These are phyloP conservation scores for Turritis glabra DNA, from an alignment of 345 rosid genomes.

Conservation along the genomic window DNA sequence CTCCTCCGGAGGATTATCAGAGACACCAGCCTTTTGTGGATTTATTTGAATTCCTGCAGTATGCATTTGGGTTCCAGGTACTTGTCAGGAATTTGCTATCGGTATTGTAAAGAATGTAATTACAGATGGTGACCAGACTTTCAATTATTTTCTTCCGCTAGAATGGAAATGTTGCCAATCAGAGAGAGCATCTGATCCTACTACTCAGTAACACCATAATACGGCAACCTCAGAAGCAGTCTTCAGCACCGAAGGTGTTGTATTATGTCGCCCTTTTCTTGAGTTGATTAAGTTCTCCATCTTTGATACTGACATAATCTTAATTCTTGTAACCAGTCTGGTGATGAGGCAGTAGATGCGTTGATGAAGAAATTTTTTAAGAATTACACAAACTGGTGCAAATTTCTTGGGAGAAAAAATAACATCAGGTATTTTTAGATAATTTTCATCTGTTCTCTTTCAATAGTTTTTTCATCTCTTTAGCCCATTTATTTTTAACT, in stretches of 20 bases:
- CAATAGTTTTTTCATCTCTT: background rate
- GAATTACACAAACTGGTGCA: conserved; percentile 93
- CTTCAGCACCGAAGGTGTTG: conserved; percentile 56
- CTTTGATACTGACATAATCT: conserved; percentile 30
- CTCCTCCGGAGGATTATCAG: conserved; percentile 53
- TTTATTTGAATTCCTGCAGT: conserved; percentile 76
- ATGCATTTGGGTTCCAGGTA: conserved; percentile 92
- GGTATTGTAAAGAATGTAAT: background rate
- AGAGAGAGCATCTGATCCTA: conserved; percentile 90
- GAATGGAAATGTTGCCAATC: conserved; percentile 89
- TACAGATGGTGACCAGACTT: conserved; percentile 9
- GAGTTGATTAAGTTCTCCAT: background rate
- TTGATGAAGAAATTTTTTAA: conserved; percentile 83
- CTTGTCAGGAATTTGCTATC: conserved; percentile 10
- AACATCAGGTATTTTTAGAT: conserved; percentile 59
- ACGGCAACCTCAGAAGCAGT: conserved; percentile 61
- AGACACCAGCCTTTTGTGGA: conserved; percentile 54
- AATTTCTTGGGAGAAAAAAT: conserved; percentile 70
- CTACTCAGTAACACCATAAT: conserved; percentile 71
- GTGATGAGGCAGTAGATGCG: conserved; percentile 74
- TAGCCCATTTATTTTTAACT: conserved; percentile 23
- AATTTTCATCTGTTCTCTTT: background rate
- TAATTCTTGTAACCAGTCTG: conserved; percentile 49
- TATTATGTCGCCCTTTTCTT: conserved; percentile 17
- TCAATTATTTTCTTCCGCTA: conserved; percentile 35